phyloP scores from a whole-genome alignment of 1,284 basidiomycete genomes.

The Irpex sp. region DNA sequence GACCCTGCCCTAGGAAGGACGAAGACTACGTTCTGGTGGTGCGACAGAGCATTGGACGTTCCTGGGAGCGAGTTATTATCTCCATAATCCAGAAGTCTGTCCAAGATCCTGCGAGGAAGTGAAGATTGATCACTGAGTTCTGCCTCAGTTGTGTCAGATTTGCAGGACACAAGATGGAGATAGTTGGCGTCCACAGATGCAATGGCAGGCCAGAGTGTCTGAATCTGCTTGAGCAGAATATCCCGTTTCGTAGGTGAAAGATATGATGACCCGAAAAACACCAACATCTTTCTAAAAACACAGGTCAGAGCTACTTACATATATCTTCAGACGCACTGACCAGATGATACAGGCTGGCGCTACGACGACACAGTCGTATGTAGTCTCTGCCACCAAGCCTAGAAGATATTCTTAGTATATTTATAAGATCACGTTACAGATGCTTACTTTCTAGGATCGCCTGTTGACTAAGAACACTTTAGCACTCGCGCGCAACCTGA shows the following conservation, averaged over 20 bases:
- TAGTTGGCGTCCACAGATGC: slow-evolving; percentile 79
- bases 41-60: slow-evolving; percentile 41
- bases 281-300: slow-evolving; percentile 44
- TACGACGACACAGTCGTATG: background rate
- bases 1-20: slow-evolving; percentile 80
- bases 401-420: background rate
- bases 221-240: slow-evolving; percentile 64
- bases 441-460: background rate
- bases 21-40: slow-evolving; percentile 52
- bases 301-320: background rate
- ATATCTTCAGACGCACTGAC: background rate
- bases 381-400: background rate
- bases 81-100: slow-evolving; percentile 85
- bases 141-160: slow-evolving; percentile 41
- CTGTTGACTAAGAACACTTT: background rate
- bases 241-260: slow-evolving; percentile 71
- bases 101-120: slow-evolving; percentile 52
- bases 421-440: background rate
- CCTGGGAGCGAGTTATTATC: slow-evolving; percentile 60
- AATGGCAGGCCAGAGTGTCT: slow-evolving; percentile 51
- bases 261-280: slow-evolving; percentile 71
- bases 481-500: background rate
- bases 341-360: background rate
- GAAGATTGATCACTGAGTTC: slow-evolving; percentile 48
- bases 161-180: slow-evolving; percentile 81